These are phyloP conservation scores for Trichoderma sp. DNA, from an alignment of 2,329 filamentous ascomycete species.

Conservation along the genomic window DNA sequence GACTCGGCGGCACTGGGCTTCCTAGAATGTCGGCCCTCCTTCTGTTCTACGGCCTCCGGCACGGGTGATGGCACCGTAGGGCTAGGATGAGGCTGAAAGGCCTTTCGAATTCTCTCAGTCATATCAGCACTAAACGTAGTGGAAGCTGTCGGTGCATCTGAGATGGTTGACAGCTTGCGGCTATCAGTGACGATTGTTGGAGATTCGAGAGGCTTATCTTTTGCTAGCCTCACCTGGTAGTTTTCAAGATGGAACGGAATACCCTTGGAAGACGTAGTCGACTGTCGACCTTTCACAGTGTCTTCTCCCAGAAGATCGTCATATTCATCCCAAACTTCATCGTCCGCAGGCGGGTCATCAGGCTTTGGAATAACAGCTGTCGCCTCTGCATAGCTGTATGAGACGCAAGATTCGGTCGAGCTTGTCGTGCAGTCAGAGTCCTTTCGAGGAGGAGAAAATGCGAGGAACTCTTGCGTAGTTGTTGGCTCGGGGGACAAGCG, in stretches of 20 bases:
- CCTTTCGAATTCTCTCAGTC: slow-evolving; percentile 49
- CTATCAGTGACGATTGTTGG: slow-evolving; percentile 41
- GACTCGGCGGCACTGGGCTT: slow-evolving; percentile 34
- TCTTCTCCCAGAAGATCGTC: slow-evolving; percentile 78
- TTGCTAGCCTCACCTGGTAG: slow-evolving; percentile 39
- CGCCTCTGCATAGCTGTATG: slow-evolving; percentile 55
- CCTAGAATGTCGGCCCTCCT: not conserved
- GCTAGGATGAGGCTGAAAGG: slow-evolving; percentile 42
- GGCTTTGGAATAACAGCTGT: slow-evolving; percentile 64
- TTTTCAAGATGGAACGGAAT: slow-evolving; percentile 55
- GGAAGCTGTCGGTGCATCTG: slow-evolving; percentile 40
- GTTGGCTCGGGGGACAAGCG: slow-evolving; percentile 32
- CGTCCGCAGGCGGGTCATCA: slow-evolving; percentile 64
- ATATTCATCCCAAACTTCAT: slow-evolving; percentile 94
- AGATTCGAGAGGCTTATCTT: slow-evolving; percentile 43
- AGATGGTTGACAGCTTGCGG: slow-evolving; percentile 34
- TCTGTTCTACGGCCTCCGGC: slow-evolving; percentile 36
- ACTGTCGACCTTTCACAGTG: slow-evolving; percentile 42
- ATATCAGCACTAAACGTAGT: slow-evolving; percentile 56
- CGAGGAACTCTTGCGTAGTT: slow-evolving; percentile 62
- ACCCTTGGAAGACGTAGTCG: slow-evolving; percentile 55
- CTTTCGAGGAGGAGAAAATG: slow-evolving; percentile 68
- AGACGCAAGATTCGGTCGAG: slow-evolving; percentile 64
- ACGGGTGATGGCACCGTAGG: slow-evolving; percentile 44
- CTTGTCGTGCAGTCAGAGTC: slow-evolving; percentile 58